These are phyloP conservation scores for Penicillium sp. DNA, from an alignment of 2,329 filamentous ascomycete genomes.

Conservation along the genomic window DNA sequence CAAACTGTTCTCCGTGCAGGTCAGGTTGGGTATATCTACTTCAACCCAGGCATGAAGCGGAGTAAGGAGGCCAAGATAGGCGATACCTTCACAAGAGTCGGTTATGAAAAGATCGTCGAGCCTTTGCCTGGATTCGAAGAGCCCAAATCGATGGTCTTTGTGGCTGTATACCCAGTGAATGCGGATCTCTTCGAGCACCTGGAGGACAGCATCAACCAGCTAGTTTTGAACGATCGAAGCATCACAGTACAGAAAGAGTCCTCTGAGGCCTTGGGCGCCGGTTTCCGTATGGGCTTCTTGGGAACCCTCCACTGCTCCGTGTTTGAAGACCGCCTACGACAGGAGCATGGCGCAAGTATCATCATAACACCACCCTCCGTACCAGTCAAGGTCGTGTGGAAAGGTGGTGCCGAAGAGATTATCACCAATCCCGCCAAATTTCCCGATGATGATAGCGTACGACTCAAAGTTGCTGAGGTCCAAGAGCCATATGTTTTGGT, in stretches of 20 bases:
- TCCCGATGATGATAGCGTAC: slow-evolving; percentile 65
- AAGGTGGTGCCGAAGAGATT: slow-evolving; percentile 71
- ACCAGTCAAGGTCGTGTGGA: slow-evolving; percentile 80
- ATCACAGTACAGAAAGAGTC: slow-evolving; percentile 92
- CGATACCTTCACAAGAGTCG: slow-evolving; percentile 86
- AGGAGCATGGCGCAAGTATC: slow-evolving; percentile 91
- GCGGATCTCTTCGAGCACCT: slow-evolving; percentile 81
- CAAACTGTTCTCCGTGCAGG: slow-evolving; percentile 80
- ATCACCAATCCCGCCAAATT: slow-evolving; percentile 87
- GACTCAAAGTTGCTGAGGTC: slow-evolving; percentile 58
- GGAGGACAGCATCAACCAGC: slow-evolving; percentile 89
- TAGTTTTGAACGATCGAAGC: slow-evolving; percentile 91
- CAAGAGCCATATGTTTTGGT: slow-evolving; percentile 74
- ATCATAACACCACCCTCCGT: slow-evolving; percentile 97
- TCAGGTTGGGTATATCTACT: slow-evolving; percentile 93
- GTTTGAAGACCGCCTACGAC: slow-evolving; percentile 89
- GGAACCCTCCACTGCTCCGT: slow-evolving; percentile 99
- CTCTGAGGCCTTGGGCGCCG: slow-evolving; percentile 87
- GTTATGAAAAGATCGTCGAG: slow-evolving; percentile 71
- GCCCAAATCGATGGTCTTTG: slow-evolving; percentile 98
- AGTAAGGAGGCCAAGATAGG: slow-evolving; percentile 95
- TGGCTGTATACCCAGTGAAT: slow-evolving; percentile 92
- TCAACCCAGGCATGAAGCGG: slow-evolving; percentile 97
- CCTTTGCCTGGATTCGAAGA: slow-evolving; percentile 91
- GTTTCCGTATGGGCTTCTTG: slow-evolving; percentile 90